Conservation (phyloP, 352 stramenopile species). For the Pythium biforme region DNA sequence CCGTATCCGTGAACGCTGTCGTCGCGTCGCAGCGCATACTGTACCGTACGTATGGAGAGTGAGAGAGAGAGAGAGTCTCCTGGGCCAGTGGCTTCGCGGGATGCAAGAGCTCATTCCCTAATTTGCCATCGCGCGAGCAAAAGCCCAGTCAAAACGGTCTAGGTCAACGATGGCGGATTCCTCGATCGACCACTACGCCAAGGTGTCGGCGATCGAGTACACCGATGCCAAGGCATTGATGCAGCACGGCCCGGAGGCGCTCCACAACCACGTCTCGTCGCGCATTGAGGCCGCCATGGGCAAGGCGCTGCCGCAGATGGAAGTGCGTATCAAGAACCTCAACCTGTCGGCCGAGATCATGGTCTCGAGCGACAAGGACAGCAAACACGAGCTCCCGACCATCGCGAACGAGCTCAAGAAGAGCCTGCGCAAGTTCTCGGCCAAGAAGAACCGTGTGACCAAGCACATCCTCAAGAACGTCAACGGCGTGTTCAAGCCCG, state of each 20-base stretch:
- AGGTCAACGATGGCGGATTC: conserved; percentile 10
- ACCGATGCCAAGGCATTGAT: conserved; percentile 13
- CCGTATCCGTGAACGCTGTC: not conserved
- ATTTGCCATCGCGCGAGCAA: conserved; percentile 27
- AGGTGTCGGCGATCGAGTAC: conserved; percentile 6
- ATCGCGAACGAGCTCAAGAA: conserved; percentile 14
- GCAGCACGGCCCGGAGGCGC: conserved; percentile 29
- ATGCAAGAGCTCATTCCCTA: not conserved
- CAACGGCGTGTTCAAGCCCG: conserved; percentile 29
- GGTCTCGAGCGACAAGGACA: conserved; percentile 12
- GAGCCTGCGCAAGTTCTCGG: conserved; percentile 6
- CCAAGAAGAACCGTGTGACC: conserved; percentile 19
- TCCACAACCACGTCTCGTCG: conserved; percentile 33
- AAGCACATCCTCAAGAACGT: conserved; percentile 35
- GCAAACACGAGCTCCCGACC: conserved; percentile 19
- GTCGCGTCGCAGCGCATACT: not conserved
- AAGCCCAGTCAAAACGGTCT: conserved; percentile 35
- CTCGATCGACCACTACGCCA: not conserved
- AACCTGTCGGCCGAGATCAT: conserved; percentile 31
- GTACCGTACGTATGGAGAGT: not conserved
- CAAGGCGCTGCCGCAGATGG: conserved; percentile 15
- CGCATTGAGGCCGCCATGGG: conserved; percentile 31
- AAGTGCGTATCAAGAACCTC: conserved; percentile 41
- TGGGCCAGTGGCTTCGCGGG: not conserved
- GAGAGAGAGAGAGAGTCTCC: no score